These are phyloP conservation scores for Candida corydali DNA, from an alignment of 805 yeast genomes.

Conservation along the genomic window DNA sequence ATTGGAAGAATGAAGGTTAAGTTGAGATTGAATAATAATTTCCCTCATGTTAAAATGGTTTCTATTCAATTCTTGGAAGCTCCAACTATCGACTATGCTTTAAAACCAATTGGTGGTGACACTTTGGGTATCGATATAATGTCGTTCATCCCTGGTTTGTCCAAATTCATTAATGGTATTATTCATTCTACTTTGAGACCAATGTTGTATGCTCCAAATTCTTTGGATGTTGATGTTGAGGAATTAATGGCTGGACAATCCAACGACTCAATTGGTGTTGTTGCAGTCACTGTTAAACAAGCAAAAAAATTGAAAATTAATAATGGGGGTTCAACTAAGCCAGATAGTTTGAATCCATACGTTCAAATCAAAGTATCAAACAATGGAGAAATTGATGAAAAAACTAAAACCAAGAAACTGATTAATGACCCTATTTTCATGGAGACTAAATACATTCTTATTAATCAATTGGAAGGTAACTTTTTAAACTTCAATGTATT, in stretches of 20 bases:
- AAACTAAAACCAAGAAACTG: slow-evolving; percentile 55
- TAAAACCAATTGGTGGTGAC: slow-evolving; percentile 87
- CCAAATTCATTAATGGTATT: slow-evolving; percentile 64
- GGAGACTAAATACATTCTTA: slow-evolving; percentile 59
- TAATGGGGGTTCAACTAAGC: slow-evolving; percentile 36
- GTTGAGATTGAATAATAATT: slow-evolving; percentile 54
- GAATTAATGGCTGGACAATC: slow-evolving; percentile 60
- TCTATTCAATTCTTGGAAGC: slow-evolving; percentile 73
- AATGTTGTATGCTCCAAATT: slow-evolving; percentile 79
- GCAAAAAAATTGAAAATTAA: slow-evolving; percentile 46
- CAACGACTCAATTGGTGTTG: slow-evolving; percentile 66
- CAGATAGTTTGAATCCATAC: slow-evolving; percentile 50
- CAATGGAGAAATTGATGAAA: slow-evolving; percentile 42
- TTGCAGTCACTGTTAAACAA: slow-evolving; percentile 58
- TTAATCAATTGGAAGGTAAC: slow-evolving; percentile 53
- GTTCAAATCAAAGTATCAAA: slow-evolving; percentile 36
- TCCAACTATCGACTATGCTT: slow-evolving; percentile 71
- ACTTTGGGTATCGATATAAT: slow-evolving; percentile 81
- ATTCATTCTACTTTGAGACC: slow-evolving; percentile 72
- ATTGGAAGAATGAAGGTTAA: slow-evolving; percentile 66
- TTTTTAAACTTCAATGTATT: slow-evolving; percentile 48
- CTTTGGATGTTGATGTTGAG: slow-evolving; percentile 70
- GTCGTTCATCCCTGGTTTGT: slow-evolving; percentile 79
- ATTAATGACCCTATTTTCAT: slow-evolving; percentile 60
- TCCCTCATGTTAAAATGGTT: slow-evolving; percentile 76